phyloP scores from a whole-genome alignment of 495 filamentous ascomycete genomes.

The Clohesyomyces aquaticus region DNA sequence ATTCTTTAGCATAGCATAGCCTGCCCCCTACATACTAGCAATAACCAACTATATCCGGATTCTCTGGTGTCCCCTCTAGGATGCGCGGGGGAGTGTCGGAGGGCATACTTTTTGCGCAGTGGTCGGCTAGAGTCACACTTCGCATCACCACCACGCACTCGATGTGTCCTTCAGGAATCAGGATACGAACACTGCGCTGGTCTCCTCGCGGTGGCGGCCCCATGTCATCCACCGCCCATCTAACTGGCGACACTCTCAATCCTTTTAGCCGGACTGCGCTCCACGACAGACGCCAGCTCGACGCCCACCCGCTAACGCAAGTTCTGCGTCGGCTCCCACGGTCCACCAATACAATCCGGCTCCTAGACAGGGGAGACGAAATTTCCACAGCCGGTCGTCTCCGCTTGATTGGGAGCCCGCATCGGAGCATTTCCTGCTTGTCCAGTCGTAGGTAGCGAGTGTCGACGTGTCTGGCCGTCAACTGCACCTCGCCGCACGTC shows the following conservation, averaged over 20 bases:
- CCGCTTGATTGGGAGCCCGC: constrained; percentile 6
- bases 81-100: too few species aligned
- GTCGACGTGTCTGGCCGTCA: neutral
- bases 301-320: neutral
- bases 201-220: neutral
- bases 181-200: neutral
- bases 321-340: neutral
- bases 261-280: neutral
- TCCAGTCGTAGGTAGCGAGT: constrained; percentile 5
- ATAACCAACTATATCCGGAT: too few species aligned
- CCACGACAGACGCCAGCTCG: neutral
- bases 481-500: neutral
- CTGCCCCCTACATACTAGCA: too few species aligned
- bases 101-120: neutral
- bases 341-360: constrained; percentile 6
- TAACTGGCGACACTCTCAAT: neutral
- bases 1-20: too few species aligned
- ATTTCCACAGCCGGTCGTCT: constrained; percentile 22
- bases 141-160: neutral
- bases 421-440: constrained; percentile 9
- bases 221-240: neutral
- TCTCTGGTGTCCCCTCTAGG: too few species aligned
- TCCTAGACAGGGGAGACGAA: constrained; percentile 27
- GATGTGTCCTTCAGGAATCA: neutral
- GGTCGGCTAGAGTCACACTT: neutral